These are phyloP conservation scores for Adansonia grandidieri DNA, from an alignment of 441 rosid genomes.

Conservation along the genomic window DNA sequence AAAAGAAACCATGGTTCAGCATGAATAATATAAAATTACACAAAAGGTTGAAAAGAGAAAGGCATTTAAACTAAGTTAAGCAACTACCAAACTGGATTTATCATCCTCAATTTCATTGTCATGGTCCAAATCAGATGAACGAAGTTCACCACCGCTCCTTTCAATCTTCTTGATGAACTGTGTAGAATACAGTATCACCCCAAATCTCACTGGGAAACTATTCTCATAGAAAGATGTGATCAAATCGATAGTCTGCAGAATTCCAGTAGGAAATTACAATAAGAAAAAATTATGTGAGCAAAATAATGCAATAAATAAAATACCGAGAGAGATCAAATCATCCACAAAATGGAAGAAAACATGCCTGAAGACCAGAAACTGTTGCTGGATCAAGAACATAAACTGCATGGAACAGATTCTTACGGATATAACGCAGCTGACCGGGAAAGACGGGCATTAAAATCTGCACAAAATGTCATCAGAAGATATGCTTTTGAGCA, in stretches of 20 bases:
- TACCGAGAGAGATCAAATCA: conserved; percentile 20
- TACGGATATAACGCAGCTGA: conserved; percentile 94
- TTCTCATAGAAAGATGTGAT: conserved; percentile 82
- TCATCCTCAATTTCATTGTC: conserved; percentile 66
- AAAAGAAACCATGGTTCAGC: conserved; percentile 19
- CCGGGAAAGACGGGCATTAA: conserved; percentile 99
- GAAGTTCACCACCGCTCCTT: conserved; percentile 57
- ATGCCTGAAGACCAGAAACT: conserved; percentile 83
- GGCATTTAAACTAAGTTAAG: conserved; percentile 20
- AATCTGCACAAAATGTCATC: conserved; percentile 57
- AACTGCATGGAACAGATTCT: conserved; percentile 97
- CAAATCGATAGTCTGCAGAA: conserved; percentile 77
- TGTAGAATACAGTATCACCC: conserved; percentile 84
- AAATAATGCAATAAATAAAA: conserved; percentile 11
- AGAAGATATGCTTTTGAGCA: conserved; percentile 17
- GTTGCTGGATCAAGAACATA: conserved; percentile 94
- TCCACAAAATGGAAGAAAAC: conserved; percentile 35
- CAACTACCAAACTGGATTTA: conserved; percentile 85
- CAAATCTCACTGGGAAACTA: conserved; percentile 91
- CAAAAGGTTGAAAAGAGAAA: not conserved
- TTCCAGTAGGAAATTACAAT: conserved; percentile 37
- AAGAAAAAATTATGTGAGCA: not conserved
- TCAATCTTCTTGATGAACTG: conserved; percentile 69
- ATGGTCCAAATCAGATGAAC: conserved; percentile 44
- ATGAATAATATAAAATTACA: conserved; percentile 8